A percentile compares a stretch with the other conserved stretches of the same genome.
Evolutionary conservation across 176 grass and related monocot species (phyloP).

Genomic region (Elymus sibiricus): DNA sequence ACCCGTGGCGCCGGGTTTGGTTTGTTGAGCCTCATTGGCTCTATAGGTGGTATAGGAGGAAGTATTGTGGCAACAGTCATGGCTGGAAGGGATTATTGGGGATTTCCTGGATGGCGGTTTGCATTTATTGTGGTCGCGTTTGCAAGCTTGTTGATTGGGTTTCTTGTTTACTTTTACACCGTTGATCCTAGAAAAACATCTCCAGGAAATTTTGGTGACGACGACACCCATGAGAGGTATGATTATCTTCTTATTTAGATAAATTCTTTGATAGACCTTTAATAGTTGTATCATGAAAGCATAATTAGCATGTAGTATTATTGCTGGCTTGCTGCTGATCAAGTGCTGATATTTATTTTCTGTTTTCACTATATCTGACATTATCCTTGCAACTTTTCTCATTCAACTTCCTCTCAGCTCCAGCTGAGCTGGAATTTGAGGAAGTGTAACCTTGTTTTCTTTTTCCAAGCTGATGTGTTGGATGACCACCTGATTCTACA

Average conservation of each 20-base stretch:
- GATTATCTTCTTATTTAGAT: neutral
- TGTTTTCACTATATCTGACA: neutral
- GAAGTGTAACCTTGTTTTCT: neutral
- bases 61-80: conserved; percentile 82
- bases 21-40: conserved; percentile 66
- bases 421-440: neutral
- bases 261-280: neutral
- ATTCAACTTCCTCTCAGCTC: neutral
- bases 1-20: conserved; percentile 80
- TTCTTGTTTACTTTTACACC: conserved; percentile 78
- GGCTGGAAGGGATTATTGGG: conserved; percentile 67
- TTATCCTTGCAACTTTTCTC: neutral
- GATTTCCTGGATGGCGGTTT: conserved; percentile 81
- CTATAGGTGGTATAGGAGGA: conserved; percentile 89
- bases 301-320: neutral
- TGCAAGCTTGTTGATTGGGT: conserved; percentile 74
- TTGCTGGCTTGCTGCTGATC: neutral
- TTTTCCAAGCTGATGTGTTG: neutral
- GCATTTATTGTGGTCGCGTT: conserved; percentile 81
- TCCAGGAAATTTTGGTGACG: conserved; percentile 11
- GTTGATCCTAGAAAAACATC: conserved; percentile 74
- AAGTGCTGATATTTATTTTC: neutral
- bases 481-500: neutral
- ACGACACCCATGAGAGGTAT: conserved; percentile 69
- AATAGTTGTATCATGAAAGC: neutral